phyloP scores from a whole-genome alignment of 2,329 filamentous ascomycete species.

The Cordyceps cateniannulata region DNA sequence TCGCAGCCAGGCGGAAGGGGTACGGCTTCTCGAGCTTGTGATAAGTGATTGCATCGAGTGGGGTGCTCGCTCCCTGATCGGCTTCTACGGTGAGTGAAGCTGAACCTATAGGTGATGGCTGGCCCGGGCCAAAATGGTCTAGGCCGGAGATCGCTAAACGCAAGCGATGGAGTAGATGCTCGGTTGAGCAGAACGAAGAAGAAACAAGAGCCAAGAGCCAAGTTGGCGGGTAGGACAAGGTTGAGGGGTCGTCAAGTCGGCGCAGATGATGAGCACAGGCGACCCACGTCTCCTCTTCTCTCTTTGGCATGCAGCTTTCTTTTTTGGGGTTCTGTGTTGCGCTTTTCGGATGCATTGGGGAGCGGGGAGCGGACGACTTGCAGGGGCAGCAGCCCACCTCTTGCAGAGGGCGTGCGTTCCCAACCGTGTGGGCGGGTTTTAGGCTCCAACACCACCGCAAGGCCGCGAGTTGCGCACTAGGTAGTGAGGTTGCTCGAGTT shows the following conservation, averaged over 20 bases:
- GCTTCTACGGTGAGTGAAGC: neutral
- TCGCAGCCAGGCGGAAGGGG: neutral
- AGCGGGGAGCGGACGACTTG: constrained; percentile 10
- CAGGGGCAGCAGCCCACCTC: constrained; percentile 6
- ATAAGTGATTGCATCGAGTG: neutral
- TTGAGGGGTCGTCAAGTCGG: constrained; percentile 1
- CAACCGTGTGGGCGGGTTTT: constrained; percentile 12
- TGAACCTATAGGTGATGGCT: neutral
- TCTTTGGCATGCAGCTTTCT: constrained; percentile 12
- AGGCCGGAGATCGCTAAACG: neutral
- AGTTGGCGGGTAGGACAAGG: neutral
- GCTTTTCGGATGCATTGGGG: constrained; percentile 11
- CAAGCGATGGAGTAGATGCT: neutral
- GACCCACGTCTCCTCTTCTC: constrained; percentile 13
- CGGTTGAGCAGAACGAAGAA: neutral
- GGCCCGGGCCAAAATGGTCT: neutral
- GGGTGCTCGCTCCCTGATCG: neutral
- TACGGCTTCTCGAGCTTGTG: neutral
- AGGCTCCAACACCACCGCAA: constrained; percentile 11
- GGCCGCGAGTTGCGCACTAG: neutral
- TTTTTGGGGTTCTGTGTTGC: constrained; percentile 13
- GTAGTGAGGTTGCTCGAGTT: neutral
- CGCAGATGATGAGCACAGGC: neutral
- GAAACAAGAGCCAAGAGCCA: neutral
- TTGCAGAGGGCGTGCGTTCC: constrained; percentile 11